Conservation (phyloP, 108 stramenopile genomes). For the Epithemia pelagica region DNA sequence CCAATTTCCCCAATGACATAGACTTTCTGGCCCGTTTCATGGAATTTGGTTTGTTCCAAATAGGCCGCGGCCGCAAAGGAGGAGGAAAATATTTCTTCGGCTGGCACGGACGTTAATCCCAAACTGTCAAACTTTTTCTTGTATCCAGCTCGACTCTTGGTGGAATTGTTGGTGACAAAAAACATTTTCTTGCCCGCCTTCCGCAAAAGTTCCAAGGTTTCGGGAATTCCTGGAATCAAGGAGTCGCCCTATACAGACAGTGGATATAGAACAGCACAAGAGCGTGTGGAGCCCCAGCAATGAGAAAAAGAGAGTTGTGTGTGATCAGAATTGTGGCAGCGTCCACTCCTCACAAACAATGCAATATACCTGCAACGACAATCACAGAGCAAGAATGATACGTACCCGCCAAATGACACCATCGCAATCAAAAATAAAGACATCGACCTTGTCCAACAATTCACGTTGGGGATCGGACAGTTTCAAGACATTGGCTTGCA, state of each 20-base stretch:
- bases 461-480: conserved; percentile 58
- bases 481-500: conserved; percentile 55
- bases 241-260: conserved; percentile 63
- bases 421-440: conserved; percentile 99
- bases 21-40: conserved; percentile 92
- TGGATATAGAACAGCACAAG: background rate
- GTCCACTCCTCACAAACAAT: too few species aligned
- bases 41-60: conserved; percentile 94
- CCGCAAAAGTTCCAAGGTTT: conserved; percentile 81
- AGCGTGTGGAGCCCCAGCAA: background rate
- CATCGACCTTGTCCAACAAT: conserved; percentile 78
- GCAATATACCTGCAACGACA: too few species aligned
- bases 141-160: conserved; percentile 90
- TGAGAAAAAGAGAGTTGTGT: too few species aligned
- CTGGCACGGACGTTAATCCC: conserved; percentile 71
- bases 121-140: conserved; percentile 91
- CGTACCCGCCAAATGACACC: conserved; percentile 88
- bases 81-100: conserved; percentile 92
- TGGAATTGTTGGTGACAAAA: conserved; percentile 98
- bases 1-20: conserved; percentile 95
- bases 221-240: conserved; percentile 89
- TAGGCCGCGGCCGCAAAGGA: conserved; percentile 97
- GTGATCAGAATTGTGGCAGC: background rate
- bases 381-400: conserved; percentile 1
- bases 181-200: conserved; percentile 89